Base-by-base conservation (phyloP, 306 rosid genomes). In the Quercus engelmannii region DNA sequence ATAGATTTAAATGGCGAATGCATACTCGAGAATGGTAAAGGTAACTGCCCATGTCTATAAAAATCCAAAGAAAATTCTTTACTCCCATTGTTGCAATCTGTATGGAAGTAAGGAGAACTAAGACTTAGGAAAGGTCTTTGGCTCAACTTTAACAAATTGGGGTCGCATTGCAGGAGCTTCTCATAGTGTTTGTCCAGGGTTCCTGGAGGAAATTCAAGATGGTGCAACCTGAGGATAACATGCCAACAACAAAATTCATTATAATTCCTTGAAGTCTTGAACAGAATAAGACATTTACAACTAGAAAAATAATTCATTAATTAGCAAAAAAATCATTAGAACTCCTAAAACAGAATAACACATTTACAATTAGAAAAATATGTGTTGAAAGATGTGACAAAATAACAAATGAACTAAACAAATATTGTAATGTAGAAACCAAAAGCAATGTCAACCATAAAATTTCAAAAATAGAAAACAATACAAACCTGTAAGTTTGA, bases 181-280 rank as follows among this genome's bases (percentile, higher is more conserved):
- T 71, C 76, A 33, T 61, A 83, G 85, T 69, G 83, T 58, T 65
- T 80, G 62, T 78, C 81, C 26, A 83, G 85, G 2, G 28, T 65
- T 13, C 89, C 87, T 0, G 76, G 74, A 51, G 81, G 81, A 72
- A 83, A 77, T 46, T 59, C 55, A 35, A 83, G 49, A 78, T 43
- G 63, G 71, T 86, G 89, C 74, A 74, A 76, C 84, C 86, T 86
- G 74, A 23, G 49, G 61, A 38, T 4, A 55, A 25, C 35, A 25
- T 4, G 2, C 54, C 25, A 72, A 26, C n/a, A 71, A 17, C 6
- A 21, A 43, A 21, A 26, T 52, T 26, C 61, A 25, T 31, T 64
- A 64, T 56, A 38, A 64, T 5, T 31, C 69, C 15, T 26, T 52
- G 59, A 26, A 6, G 20, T 6, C 12, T 19, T 4, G 26, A 56